Percentiles rank a stretch among this genome's conserved stretches.
Evolutionary conservation across 345 rosid genomes (phyloP).

Genomic region (Linum usitatissimum): DNA sequence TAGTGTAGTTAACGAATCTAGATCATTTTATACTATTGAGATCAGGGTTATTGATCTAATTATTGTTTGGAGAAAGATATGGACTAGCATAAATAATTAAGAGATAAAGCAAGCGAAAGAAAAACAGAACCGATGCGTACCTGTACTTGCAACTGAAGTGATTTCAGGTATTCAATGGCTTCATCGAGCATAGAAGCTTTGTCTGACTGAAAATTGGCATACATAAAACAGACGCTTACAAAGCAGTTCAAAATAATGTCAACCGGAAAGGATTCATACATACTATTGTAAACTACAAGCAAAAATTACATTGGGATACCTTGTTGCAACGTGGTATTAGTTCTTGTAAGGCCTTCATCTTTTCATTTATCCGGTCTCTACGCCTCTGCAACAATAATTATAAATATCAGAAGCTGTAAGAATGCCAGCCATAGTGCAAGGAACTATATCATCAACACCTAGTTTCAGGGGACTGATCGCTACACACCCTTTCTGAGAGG

Average conservation of each 20-base stretch:
- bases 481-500: conserved; percentile 84
- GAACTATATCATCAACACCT: neutral
- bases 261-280: neutral
- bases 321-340: conserved; percentile 7
- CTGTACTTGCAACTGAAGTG: conserved; percentile 90
- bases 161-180: conserved; percentile 82
- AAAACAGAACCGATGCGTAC: conserved; percentile 18
- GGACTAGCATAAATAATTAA: neutral
- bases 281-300: neutral
- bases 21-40: too few species aligned
- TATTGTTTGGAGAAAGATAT: neutral
- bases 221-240: neutral
- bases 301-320: neutral
- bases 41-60: too few species aligned
- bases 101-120: neutral
- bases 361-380: conserved; percentile 5
- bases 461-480: neutral
- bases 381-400: conserved; percentile 1
- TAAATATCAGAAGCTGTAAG: neutral
- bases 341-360: conserved; percentile 8
- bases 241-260: neutral
- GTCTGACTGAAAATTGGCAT: conserved; percentile 45
- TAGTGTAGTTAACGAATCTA: too few species aligned
- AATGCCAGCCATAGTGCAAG: neutral
- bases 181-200: conserved; percentile 94